Base-by-base conservation (phyloP, 116 monocot species). In the Trichopus zeylanicus region DNA sequence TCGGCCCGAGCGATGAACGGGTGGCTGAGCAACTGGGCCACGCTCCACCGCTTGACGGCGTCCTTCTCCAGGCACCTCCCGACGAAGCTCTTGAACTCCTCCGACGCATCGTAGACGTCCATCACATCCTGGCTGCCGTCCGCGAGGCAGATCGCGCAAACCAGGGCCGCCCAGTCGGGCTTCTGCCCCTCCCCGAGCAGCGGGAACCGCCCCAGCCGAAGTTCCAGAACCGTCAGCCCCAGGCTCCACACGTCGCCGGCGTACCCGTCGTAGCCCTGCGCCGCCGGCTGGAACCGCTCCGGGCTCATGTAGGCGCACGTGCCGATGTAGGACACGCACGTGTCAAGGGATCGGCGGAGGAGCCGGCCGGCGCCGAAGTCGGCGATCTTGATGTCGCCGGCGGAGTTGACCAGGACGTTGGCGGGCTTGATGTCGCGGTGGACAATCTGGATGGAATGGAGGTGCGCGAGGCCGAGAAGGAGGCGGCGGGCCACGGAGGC, bases 281-380 rank as follows among this genome's bases (percentile, higher is more conserved):
- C 55, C 39, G 75, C 79, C 6, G 88, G 81, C 30, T 93, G 84
- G 85, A 88, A 85, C 23, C 93, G 26, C 72, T 88, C 93, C 6
- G 93, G 93, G 53, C 88, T 88, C 88, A 93, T 93, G 67, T 88
- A 93, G n/a, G 88, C 88, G 63, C 76, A 72, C 15, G 93, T 88
- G 49, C 88, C 93, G 39, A 80, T 79, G 64, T 80, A 91, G 23
- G 91, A 75, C 27, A 63, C 16, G 69, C 91, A 86, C 13, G 79
- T 70, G 33, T 86, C 85, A 20, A 85, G 73, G 4, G 73, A 57
- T 8, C 86, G 63, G n/a, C 67, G 25, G 54, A 86, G 59, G 53
- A 86, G 59, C 60, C 74, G 79, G 53, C 79, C 65, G 25, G 82
- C 82, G 0, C 89, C 94, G 69, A 89, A 89, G 70, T 94, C 94